phyloP scores from a whole-genome alignment of 768 basidiomycete species.

The Tricholoma sp. region DNA sequence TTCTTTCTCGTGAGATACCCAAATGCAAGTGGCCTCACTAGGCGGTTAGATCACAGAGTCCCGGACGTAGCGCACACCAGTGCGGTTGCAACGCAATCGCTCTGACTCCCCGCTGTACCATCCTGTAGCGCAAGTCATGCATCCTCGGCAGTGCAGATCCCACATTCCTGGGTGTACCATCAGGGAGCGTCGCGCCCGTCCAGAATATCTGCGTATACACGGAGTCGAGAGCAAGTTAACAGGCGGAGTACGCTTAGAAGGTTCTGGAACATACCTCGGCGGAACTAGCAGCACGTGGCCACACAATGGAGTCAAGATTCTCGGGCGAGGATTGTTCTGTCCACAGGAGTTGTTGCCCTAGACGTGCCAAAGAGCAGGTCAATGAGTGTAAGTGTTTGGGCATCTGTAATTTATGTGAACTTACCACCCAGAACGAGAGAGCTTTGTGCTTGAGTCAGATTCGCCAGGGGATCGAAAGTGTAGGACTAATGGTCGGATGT shows the following conservation, averaged over 20 bases:
- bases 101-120: constrained; percentile 55
- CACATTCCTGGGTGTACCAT: constrained; percentile 34
- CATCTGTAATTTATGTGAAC: constrained; percentile 15
- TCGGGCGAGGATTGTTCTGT: constrained; percentile 66
- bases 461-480: constrained; percentile 67
- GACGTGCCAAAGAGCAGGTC: neutral
- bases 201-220: constrained; percentile 76
- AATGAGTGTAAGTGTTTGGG: neutral
- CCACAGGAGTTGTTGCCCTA: constrained; percentile 67
- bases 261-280: constrained; percentile 44
- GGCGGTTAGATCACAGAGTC: constrained; percentile 39
- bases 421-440: constrained; percentile 64
- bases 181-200: constrained; percentile 47
- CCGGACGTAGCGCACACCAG: constrained; percentile 67
- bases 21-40: constrained; percentile 17
- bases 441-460: constrained; percentile 40
- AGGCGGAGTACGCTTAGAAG: neutral
- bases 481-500: constrained; percentile 36
- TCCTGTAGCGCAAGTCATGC: constrained; percentile 58
- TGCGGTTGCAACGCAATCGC: constrained; percentile 62
- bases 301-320: constrained; percentile 63
- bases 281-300: constrained; percentile 68
- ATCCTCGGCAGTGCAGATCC: constrained; percentile 54
- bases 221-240: no score
- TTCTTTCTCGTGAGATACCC: no score